Evolutionary conservation across 768 basidiomycete species (phyloP).

Genomic region (Kwoniella sp.): DNA sequence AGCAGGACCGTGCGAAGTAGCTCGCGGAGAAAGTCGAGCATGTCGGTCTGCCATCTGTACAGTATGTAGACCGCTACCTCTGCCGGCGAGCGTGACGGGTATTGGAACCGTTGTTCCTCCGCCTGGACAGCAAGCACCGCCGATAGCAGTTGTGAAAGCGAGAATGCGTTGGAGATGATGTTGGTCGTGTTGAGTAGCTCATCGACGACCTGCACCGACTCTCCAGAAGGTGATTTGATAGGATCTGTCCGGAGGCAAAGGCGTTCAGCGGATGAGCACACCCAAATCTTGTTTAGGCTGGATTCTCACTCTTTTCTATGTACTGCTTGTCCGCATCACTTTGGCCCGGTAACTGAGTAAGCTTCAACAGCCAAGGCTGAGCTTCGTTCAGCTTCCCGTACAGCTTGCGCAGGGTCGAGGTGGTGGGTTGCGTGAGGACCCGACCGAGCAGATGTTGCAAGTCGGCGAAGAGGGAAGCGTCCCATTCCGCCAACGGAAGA

Average conservation of each 20-base stretch:
- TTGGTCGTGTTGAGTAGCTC: slow-evolving; percentile 27
- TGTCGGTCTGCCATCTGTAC: slow-evolving; percentile 24
- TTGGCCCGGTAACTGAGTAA: slow-evolving; percentile 29
- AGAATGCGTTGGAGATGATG: slow-evolving; percentile 25
- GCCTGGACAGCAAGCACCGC: slow-evolving; percentile 36
- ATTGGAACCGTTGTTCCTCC: slow-evolving; percentile 25
- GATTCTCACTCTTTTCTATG: slow-evolving; percentile 36
- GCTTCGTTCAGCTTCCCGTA: slow-evolving; percentile 33
- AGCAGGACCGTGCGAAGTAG: slow-evolving; percentile 26
- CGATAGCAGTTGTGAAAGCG: slow-evolving; percentile 34
- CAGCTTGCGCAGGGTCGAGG: slow-evolving; percentile 28
- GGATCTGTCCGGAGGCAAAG: slow-evolving; percentile 16
- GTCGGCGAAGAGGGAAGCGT: slow-evolving; percentile 38
- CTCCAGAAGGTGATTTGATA: slow-evolving; percentile 22
- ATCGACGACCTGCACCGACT: slow-evolving; percentile 22
- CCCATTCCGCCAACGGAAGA: slow-evolving; percentile 25
- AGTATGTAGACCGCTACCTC: slow-evolving; percentile 35
- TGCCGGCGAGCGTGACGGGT: slow-evolving; percentile 27
- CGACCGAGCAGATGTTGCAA: slow-evolving; percentile 35
- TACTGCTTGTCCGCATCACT: slow-evolving; percentile 31
- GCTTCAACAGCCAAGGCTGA: slow-evolving; percentile 32
- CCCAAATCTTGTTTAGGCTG: no score
- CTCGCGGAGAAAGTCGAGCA: slow-evolving; percentile 34
- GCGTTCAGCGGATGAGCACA: not conserved
- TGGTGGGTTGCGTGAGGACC: slow-evolving; percentile 28